Conservation (phyloP, 2,329 filamentous ascomycete species). For the Fonsecaea monophora region DNA sequence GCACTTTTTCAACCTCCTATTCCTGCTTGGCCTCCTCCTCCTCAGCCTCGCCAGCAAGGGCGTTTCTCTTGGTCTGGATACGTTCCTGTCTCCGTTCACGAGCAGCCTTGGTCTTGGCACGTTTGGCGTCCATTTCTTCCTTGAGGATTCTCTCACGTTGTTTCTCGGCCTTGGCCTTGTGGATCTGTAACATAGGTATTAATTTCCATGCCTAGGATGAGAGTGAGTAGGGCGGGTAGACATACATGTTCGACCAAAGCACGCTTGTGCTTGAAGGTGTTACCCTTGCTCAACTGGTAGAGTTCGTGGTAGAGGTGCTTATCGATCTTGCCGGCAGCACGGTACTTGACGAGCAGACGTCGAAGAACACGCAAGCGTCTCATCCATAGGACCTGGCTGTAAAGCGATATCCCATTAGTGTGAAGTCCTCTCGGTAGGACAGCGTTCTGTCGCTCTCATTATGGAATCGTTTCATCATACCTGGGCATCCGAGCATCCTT, state of each 20-base stretch:
- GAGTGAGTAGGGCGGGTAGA: conserved; percentile 46
- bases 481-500: conserved; percentile 98
- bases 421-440: background rate
- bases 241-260: conserved; percentile 99
- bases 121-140: conserved; percentile 99
- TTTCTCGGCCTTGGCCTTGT: conserved; percentile 99
- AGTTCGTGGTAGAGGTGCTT: conserved; percentile 99
- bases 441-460: background rate
- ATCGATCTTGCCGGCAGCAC: conserved; percentile 99
- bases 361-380: conserved; percentile 98
- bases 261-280: conserved; percentile 99
- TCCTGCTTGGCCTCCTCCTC: conserved; percentile 44
- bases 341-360: conserved; percentile 99
- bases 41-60: conserved; percentile 74
- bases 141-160: conserved; percentile 92
- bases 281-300: conserved; percentile 99
- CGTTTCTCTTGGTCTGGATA: conserved; percentile 86
- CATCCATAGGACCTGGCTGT: conserved; percentile 98
- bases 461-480: conserved; percentile 62
- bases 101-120: conserved; percentile 99
- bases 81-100: conserved; percentile 98
- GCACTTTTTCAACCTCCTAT: conserved; percentile 13
- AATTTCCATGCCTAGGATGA: conserved; percentile 38
- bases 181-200: conserved; percentile 70
- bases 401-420: conserved; percentile 31